phyloP scores from a whole-genome alignment of 768 basidiomycete species.

The Termitomyces sp. region DNA sequence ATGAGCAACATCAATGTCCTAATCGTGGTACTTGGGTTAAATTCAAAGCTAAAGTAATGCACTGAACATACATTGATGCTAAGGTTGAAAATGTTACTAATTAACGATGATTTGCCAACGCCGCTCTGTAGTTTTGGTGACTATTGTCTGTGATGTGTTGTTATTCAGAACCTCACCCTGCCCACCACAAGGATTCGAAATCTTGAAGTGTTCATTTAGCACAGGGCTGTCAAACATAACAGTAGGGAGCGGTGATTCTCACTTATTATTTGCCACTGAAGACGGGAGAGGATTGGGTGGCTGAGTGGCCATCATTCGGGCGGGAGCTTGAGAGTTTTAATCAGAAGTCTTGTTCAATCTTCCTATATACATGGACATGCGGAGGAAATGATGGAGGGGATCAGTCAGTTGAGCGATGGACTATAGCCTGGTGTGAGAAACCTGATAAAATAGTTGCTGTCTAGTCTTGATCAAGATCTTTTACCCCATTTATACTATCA shows the following conservation, averaged over 20 bases:
- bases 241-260: neutral
- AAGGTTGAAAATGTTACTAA: constrained; percentile 21
- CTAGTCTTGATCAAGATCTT: no score
- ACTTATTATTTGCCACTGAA: neutral
- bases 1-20: constrained; percentile 17
- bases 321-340: neutral
- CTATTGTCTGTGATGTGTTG: neutral
- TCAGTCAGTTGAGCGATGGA: neutral
- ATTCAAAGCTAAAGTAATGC: neutral
- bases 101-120: constrained; percentile 26
- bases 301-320: neutral
- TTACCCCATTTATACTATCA: no score
- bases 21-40: neutral
- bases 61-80: constrained; percentile 2
- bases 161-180: neutral
- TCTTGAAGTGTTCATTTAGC: neutral
- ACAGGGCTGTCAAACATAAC: neutral
- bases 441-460: no score
- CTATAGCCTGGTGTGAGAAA: no score
- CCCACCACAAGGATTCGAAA: constrained; percentile 3
- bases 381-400: neutral
- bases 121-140: constrained; percentile 16
- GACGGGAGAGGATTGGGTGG: neutral
- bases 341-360: neutral
- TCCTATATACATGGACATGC: neutral